These are phyloP conservation scores for Magnolia officinalis DNA, from an alignment of 164 flowering plant genomes.

Conservation along the genomic window DNA sequence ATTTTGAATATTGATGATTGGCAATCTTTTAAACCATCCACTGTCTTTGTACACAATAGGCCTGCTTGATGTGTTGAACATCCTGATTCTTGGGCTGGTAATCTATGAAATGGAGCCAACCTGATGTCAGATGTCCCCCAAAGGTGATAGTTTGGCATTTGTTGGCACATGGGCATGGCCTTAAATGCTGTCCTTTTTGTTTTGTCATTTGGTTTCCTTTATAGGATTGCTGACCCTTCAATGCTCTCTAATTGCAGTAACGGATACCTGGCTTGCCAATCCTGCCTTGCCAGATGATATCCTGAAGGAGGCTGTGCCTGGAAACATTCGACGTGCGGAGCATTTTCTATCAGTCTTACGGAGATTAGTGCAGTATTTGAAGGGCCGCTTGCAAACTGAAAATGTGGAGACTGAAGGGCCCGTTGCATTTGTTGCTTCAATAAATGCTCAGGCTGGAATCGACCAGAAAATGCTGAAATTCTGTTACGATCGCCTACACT, in stretches of 20 bases:
- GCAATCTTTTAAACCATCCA: not conserved
- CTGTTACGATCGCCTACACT: conserved; percentile 94
- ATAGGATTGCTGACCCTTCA: not conserved
- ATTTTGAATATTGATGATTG: not conserved
- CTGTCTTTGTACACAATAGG: not conserved
- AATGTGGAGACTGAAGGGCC: conserved; percentile 96
- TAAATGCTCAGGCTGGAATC: conserved; percentile 76
- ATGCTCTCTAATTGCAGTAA: conserved; percentile 34
- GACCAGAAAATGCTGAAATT: conserved; percentile 92
- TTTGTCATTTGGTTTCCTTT: not conserved
- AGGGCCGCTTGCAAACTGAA: conserved; percentile 77
- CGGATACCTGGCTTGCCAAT: conserved; percentile 83
- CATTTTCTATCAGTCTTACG: conserved; percentile 86
- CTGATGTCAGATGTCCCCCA: not conserved
- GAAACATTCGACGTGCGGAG: conserved; percentile 97
- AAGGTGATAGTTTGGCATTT: not conserved
- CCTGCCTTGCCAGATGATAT: conserved; percentile 98
- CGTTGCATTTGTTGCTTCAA: conserved; percentile 70
- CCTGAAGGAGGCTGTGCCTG: conserved; percentile 97
- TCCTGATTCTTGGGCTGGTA: not conserved
- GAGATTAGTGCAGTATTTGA: conserved; percentile 84
- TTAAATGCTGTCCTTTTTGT: not conserved
- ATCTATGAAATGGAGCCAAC: not conserved
- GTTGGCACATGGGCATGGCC: not conserved
- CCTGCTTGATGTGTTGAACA: not conserved